Evolutionary conservation across 1,284 basidiomycete genomes (phyloP).

Genomic region (Pulchroboletus neoregius): DNA sequence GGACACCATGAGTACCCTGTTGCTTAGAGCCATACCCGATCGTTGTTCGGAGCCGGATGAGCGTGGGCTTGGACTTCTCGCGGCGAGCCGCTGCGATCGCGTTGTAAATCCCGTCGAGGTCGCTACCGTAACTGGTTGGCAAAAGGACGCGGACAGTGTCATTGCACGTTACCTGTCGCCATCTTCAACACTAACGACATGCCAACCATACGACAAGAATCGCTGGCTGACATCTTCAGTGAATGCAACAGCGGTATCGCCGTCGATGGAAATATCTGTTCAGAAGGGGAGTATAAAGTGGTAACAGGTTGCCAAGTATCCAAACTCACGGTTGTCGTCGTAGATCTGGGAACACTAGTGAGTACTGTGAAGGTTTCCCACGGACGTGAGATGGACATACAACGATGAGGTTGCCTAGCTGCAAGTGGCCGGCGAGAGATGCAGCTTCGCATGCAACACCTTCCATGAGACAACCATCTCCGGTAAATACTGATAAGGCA

Average conservation of each 20-base stretch:
- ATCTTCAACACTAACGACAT: slow-evolving; percentile 80
- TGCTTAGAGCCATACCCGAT: slow-evolving; percentile 93
- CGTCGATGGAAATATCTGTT: slow-evolving; percentile 93
- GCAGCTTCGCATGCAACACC: slow-evolving; percentile 90
- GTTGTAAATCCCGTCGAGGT: slow-evolving; percentile 75
- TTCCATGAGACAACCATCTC: slow-evolving; percentile 96
- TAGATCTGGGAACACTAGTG: slow-evolving; percentile 55
- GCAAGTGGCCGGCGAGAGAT: slow-evolving; percentile 89
- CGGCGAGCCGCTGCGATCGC: slow-evolving; percentile 77
- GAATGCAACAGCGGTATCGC: slow-evolving; percentile 88
- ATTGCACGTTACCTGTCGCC: slow-evolving; percentile 64
- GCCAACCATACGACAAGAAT: slow-evolving; percentile 91
- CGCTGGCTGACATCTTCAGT: slow-evolving; percentile 90
- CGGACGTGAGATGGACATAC: slow-evolving; percentile 42
- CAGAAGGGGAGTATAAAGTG: slow-evolving; percentile 1
- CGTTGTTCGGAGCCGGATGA: slow-evolving; percentile 85
- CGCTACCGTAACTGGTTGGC: slow-evolving; percentile 41
- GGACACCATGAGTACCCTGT: slow-evolving; percentile 90
- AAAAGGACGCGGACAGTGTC: neutral
- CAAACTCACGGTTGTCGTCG: slow-evolving; percentile 78
- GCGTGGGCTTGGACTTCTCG: slow-evolving; percentile 79
- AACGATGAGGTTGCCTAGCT: slow-evolving; percentile 89
- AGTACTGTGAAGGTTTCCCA: slow-evolving; percentile 13
- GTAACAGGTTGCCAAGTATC: neutral
- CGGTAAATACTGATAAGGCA: slow-evolving; percentile 65